Percentiles rank a stretch among this genome's conserved stretches.
These are phyloP conservation scores for Sugiyamaella qingdaonensis DNA, from an alignment of 805 yeast genomes.

Conservation along the genomic window DNA sequence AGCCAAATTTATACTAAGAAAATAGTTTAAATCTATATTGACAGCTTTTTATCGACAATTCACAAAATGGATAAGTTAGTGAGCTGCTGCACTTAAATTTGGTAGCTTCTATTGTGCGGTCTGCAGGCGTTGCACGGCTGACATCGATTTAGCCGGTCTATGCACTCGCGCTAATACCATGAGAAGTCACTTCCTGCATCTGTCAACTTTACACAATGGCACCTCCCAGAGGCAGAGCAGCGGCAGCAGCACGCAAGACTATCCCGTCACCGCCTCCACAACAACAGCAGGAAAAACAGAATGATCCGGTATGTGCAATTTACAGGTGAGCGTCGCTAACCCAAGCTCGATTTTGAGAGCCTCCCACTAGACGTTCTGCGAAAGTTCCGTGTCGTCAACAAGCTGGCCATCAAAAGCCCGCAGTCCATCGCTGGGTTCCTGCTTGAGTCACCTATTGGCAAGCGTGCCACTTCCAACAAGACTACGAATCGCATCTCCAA, in stretches of 20 bases:
- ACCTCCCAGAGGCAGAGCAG: too few relatives aligned
- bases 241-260: background rate
- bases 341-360: slow-evolving; percentile 57
- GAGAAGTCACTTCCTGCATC: too few relatives aligned
- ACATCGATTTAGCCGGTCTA: too few relatives aligned
- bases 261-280: slow-evolving; percentile 7
- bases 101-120: too few relatives aligned
- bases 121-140: too few relatives aligned
- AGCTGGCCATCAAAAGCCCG: slow-evolving; percentile 52
- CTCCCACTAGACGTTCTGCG: slow-evolving; percentile 63
- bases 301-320: slow-evolving; percentile 7
- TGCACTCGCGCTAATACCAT: too few relatives aligned
- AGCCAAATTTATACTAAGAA: too few relatives aligned
- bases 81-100: background rate
- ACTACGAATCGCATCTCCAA: slow-evolving; percentile 47
- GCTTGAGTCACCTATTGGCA: slow-evolving; percentile 68
- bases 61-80: background rate
- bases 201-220: too few relatives aligned
- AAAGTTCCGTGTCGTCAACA: slow-evolving; percentile 60
- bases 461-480: slow-evolving; percentile 50
- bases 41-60: too few relatives aligned
- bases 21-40: too few relatives aligned
- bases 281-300: background rate
- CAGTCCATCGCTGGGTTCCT: slow-evolving; percentile 65
- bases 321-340: background rate